Evolutionary conservation across 257 asterid genomes (phyloP), one percentile per base, ranked within the genome.

Genomic region (Nyctanthes arbortristis): DNA sequence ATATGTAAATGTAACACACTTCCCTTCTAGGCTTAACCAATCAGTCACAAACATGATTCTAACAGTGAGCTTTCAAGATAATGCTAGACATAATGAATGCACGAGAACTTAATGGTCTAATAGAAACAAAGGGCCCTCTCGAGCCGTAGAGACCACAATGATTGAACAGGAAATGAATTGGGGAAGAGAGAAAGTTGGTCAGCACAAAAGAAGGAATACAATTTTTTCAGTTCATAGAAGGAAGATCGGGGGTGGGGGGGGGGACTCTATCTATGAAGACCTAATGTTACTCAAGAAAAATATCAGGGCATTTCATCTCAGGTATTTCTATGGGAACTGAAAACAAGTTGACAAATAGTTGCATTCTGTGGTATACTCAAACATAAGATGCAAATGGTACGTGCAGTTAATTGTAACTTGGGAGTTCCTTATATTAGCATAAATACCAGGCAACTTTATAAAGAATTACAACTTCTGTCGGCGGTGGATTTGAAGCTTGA

Each of bases 401-500:
- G 28, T 13, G 49, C 25, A 30, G 43, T 31, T 43, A 27, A 11
- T 34, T 30, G 10, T 8, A 13, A 75, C 47, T 61, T 22, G 43
- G 32, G 2, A 39, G 43, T 67, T 31, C 11, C 39, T 22, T 11
- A 35, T 27, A 25, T 25, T 33, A 4, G 37, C 27, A 40, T 31
- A 63, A 22, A 52, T 9, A 2, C 7, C 29, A 27, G 67, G 29
- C 49, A 35, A 65, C 28, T 70, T 10, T 3, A 5, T 16, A 28
- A 55, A 24, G 16, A 69, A 60, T 45, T 31, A 54, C 63, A 69
- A 20, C 3, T 27, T 35, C 57, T 66, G 24, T 28, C 5, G 30
- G 58, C 29, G 29, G 59, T 35, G 35, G 11, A 55, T 49, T 67
- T 66, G 65, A 68, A 67, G 76, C 54, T 56, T 47, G 39, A 52